A percentile compares a stretch with the other conserved stretches of the same genome.
Conservation (phyloP, 345 rosid species). For the Citrus sp. region DNA sequence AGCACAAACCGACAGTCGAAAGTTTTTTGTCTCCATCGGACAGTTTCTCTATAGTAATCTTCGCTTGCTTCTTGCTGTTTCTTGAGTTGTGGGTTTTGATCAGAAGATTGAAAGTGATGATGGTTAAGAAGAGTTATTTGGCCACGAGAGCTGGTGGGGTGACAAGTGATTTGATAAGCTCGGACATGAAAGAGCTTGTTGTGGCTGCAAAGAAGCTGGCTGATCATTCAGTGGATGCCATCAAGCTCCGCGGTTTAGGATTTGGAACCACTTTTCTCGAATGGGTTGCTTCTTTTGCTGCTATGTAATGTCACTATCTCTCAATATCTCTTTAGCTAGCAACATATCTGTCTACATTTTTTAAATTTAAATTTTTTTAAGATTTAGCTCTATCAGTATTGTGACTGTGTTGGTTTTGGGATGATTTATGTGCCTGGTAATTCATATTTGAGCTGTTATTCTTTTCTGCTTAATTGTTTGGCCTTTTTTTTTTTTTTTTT, state of each 20-base stretch:
- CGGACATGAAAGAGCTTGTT: conserved; percentile 33
- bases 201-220: conserved; percentile 41
- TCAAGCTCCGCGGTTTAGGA: conserved; percentile 55
- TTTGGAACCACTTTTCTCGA: conserved; percentile 69
- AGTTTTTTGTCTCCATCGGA: background rate
- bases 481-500: too few relatives aligned
- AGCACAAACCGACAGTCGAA: background rate
- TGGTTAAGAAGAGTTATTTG: conserved; percentile 18
- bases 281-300: conserved; percentile 85
- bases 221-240: conserved; percentile 25
- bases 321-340: background rate
- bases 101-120: conserved; percentile 3
- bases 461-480: background rate
- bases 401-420: background rate
- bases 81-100: background rate
- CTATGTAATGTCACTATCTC: conserved; percentile 43
- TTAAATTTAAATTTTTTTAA: background rate
- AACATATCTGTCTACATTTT: too few relatives aligned
- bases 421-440: background rate
- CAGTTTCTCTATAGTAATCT: background rate
- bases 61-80: background rate
- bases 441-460: background rate
- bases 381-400: background rate
- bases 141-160: conserved; percentile 23
- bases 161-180: conserved; percentile 17